A percentile compares a stretch with the other conserved stretches of the same genome.
Evolutionary conservation across 2,329 filamentous ascomycete species (phyloP).

Genomic region (Fusarium ambrosium): DNA sequence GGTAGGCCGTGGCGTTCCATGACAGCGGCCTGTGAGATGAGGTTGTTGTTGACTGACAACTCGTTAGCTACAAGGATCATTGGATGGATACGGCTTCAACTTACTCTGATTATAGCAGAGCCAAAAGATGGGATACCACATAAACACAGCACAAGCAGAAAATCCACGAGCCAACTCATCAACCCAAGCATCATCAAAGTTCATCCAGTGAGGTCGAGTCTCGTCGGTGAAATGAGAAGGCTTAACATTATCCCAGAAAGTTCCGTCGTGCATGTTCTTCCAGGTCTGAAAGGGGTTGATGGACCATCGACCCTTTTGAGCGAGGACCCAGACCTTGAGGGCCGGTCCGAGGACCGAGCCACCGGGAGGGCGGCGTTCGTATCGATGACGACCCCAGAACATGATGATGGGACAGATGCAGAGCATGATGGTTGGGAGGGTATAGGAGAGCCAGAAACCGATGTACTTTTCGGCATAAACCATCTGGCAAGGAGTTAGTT

Average conservation of each 20-base stretch:
- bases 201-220: conserved; percentile 77
- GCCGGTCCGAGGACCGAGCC: conserved; percentile 79
- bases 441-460: conserved; percentile 79
- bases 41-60: conserved; percentile 66
- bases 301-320: conserved; percentile 78
- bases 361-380: conserved; percentile 69
- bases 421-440: conserved; percentile 77
- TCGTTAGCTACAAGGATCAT: conserved; percentile 21
- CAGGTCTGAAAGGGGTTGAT: conserved; percentile 73
- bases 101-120: conserved; percentile 62
- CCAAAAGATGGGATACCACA: conserved; percentile 76
- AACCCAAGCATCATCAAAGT: conserved; percentile 84
- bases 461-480: conserved; percentile 81
- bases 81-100: conserved; percentile 6
- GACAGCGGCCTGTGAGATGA: conserved; percentile 72
- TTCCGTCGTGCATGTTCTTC: conserved; percentile 67
- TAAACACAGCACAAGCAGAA: conserved; percentile 76
- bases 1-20: conserved; percentile 79
- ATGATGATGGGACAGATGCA: conserved; percentile 73
- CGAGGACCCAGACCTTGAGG: conserved; percentile 70
- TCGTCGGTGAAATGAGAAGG: conserved; percentile 71
- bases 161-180: conserved; percentile 80
- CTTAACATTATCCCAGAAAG: conserved; percentile 78
- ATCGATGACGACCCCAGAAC: conserved; percentile 68
- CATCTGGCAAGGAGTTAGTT: conserved; percentile 53